Evolutionary conservation across 805 yeast genomes (phyloP), one percentile per base, ranked within the genome.

Genomic region (Dipodascus geniculatus): DNA sequence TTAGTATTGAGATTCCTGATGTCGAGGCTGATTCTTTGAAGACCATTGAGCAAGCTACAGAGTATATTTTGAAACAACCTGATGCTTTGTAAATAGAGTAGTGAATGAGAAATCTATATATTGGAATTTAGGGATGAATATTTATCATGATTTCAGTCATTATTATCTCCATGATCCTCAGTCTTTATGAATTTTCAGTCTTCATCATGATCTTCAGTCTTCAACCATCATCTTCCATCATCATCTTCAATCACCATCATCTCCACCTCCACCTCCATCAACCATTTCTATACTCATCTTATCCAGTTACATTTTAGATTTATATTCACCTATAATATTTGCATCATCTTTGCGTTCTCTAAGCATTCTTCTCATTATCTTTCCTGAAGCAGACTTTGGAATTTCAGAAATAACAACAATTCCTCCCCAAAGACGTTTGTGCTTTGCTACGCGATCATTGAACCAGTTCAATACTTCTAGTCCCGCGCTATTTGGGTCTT

Each of bases 321-420:
- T 28, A 6, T 28, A 6, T 6, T 6, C 11, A 6, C 33, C 33
- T 6, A 38, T 17, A 11, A 38, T 38, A 6, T 38, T 4, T 11
- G 22, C 49, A 23, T 48, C 58, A 28, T 53, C 60, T 38, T 57
- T 58, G 31, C 61, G 28, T 6, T 87, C 87, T 74, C 95, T 81
- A 69, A 87, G 74, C 57, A 86, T 79, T 77, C 96, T 81, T 78
- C 96, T 80, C 84, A 87, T 84, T 63, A 88, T 86, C 76, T 87
- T 88, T 61, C 96, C 96, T 8, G 95, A 85, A 74, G 95, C 81
- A 22, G 95, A 87, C 76, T 87, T 87, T 71, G 96, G 96, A 68
- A 88, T 79, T 65, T 85, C 93, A 56, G 79, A 83, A 53, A 87
- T 86, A 55, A 84, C 73, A 58, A 82, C 75, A 57, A 87, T 78